phyloP scores from a whole-genome alignment of 768 basidiomycete species.

The Mrakia blollopis region DNA sequence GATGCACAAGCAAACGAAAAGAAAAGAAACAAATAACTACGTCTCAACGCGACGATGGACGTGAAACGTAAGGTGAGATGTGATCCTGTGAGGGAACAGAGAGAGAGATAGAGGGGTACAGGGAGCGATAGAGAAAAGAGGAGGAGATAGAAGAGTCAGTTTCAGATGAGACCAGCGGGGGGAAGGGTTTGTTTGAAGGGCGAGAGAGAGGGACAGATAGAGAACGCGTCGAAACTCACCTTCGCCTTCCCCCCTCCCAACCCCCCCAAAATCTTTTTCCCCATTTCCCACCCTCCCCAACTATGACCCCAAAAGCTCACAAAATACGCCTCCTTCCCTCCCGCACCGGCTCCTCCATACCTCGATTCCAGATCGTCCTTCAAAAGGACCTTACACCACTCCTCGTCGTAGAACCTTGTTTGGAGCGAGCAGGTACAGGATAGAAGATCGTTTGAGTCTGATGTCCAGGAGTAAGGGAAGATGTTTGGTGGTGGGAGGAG shows the following conservation, averaged over 20 bases:
- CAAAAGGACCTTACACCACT: slow-evolving; percentile 1
- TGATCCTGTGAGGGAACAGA: too few species aligned
- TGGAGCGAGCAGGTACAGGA: slow-evolving; percentile 4
- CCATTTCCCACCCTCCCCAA: slow-evolving; percentile 5
- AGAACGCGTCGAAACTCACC: neutral
- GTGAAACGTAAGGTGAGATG: too few species aligned
- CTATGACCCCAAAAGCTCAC: slow-evolving; percentile 18
- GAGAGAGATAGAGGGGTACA: too few species aligned
- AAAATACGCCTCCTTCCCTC: neutral
- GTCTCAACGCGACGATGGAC: too few species aligned
- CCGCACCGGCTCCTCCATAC: neutral
- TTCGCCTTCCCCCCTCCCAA: neutral
- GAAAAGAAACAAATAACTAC: too few species aligned
- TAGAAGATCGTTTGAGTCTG: slow-evolving; percentile 4
- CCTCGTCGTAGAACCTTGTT: slow-evolving; percentile 10
- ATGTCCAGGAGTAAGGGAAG: slow-evolving; percentile 8
- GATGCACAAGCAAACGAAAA: too few species aligned
- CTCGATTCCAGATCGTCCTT: neutral
- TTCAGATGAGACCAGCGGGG: too few species aligned
- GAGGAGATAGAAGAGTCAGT: too few species aligned
- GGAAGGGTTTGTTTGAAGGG: slow-evolving; percentile 11
- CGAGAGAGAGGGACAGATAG: too few species aligned
- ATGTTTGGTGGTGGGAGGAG: slow-evolving; percentile 7
- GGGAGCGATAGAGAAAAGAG: too few species aligned
- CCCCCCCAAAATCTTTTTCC: slow-evolving; percentile 3